Evolutionary conservation across 2,329 filamentous ascomycete species (phyloP).

Genomic region (Lithohypha guttulata): DNA sequence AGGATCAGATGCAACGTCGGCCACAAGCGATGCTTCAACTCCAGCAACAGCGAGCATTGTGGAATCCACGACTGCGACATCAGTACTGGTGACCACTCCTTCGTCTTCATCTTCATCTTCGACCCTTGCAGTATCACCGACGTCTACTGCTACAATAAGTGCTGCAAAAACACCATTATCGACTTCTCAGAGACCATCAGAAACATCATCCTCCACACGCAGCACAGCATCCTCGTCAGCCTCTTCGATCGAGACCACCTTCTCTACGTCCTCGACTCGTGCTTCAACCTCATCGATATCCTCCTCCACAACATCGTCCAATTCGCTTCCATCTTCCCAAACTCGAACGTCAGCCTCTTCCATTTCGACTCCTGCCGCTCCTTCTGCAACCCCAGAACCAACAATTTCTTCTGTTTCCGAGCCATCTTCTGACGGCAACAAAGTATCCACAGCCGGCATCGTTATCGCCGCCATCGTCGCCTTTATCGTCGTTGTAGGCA

Average conservation of each 20-base stretch:
- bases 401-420: neutral
- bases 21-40: neutral
- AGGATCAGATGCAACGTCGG: neutral
- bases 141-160: neutral
- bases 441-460: conserved; percentile 14
- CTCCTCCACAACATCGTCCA: neutral
- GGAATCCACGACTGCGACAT: neutral
- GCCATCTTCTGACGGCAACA: neutral
- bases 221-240: neutral
- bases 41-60: neutral
- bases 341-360: neutral
- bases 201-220: neutral
- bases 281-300: neutral
- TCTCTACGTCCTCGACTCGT: neutral
- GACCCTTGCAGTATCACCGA: no score
- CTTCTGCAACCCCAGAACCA: neutral
- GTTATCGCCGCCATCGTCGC: conserved; percentile 15
- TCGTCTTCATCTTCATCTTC: no score
- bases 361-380: neutral
- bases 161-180: neutral
- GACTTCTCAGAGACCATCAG: neutral
- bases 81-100: neutral
- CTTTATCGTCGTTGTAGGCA: conserved; percentile 9
- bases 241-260: neutral
- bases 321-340: neutral